These are phyloP conservation scores for Pseudocercospora vitis DNA, from an alignment of 2,329 filamentous ascomycete species.

Conservation along the genomic window DNA sequence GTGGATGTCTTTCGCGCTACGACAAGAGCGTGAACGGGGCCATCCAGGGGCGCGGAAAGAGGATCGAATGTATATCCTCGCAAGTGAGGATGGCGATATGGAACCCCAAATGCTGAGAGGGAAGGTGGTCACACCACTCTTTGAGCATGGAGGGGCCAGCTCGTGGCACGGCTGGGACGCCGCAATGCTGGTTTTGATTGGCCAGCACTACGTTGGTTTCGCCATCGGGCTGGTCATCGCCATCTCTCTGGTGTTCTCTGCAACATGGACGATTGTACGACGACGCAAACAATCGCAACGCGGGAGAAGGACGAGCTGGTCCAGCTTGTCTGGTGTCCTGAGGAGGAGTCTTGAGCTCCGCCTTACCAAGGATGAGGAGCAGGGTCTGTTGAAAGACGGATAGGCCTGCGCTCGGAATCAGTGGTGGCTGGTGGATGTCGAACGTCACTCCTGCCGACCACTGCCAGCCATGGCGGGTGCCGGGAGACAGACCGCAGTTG, in stretches of 20 bases:
- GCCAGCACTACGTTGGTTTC: slow-evolving; percentile 28
- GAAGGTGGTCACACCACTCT: slow-evolving; percentile 30
- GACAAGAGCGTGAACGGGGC: background rate
- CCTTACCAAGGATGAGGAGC: slow-evolving; percentile 16
- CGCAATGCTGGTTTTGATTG: slow-evolving; percentile 27
- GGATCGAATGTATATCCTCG: slow-evolving; percentile 30
- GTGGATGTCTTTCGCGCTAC: slow-evolving; percentile 30
- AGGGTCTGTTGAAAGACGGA: slow-evolving; percentile 21
- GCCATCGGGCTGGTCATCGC: background rate
- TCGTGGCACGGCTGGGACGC: slow-evolving; percentile 36
- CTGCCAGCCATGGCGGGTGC: no score
- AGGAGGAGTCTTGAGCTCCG: slow-evolving; percentile 17
- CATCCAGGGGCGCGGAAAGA: slow-evolving; percentile 10
- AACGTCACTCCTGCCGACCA: no score
- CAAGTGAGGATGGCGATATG: slow-evolving; percentile 27
- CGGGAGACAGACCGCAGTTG: no score
- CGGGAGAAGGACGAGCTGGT: slow-evolving; percentile 16
- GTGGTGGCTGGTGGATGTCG: no score
- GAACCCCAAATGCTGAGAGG: slow-evolving; percentile 34
- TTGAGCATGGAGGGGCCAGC: slow-evolving; percentile 32
- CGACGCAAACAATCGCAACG: slow-evolving; percentile 7
- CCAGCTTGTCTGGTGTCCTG: slow-evolving; percentile 4
- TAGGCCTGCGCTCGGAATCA: no score
- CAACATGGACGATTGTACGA: slow-evolving; percentile 12
- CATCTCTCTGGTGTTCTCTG: background rate